Conservation (phyloP, 176 grass and related monocot species). For the Alloteropsis semialata region DNA sequence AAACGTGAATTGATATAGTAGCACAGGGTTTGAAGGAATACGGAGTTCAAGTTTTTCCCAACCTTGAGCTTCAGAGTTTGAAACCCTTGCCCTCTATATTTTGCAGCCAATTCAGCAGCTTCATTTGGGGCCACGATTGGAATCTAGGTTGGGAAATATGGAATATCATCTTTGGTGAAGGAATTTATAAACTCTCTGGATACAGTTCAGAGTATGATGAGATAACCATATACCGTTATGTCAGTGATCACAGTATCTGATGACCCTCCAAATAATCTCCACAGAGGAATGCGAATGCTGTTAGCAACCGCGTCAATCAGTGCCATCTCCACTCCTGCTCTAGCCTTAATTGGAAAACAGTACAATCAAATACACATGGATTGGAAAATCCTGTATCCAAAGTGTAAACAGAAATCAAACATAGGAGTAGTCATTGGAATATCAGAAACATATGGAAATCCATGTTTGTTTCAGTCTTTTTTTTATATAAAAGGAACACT, state of each 20-base stretch:
- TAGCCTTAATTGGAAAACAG: conserved; percentile 62
- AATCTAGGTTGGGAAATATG: conserved; percentile 47
- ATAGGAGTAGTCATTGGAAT: not conserved
- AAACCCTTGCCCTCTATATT: conserved; percentile 78
- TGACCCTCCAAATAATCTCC: conserved; percentile 91
- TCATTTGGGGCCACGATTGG: conserved; percentile 89
- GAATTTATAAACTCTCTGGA: not conserved
- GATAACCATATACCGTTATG: conserved; percentile 71
- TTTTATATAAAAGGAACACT: not conserved
- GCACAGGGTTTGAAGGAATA: not conserved
- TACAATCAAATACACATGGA: not conserved
- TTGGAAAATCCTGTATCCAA: not conserved
- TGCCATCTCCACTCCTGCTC: conserved; percentile 95
- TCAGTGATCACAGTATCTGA: conserved; percentile 78
- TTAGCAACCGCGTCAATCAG: conserved; percentile 91
- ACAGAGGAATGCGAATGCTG: conserved; percentile 78
- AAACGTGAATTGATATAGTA: not conserved
- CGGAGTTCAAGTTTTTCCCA: conserved; percentile 79
- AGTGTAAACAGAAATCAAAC: not conserved
- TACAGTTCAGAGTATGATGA: not conserved
- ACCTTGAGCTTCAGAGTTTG: conserved; percentile 89
- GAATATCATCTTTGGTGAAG: not conserved
- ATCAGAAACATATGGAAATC: not conserved
- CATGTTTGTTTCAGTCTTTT: not conserved
- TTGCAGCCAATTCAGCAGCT: conserved; percentile 80